Base-by-base conservation (phyloP, 176 grass and related monocot species). In the Oryza meyeriana region DNA sequence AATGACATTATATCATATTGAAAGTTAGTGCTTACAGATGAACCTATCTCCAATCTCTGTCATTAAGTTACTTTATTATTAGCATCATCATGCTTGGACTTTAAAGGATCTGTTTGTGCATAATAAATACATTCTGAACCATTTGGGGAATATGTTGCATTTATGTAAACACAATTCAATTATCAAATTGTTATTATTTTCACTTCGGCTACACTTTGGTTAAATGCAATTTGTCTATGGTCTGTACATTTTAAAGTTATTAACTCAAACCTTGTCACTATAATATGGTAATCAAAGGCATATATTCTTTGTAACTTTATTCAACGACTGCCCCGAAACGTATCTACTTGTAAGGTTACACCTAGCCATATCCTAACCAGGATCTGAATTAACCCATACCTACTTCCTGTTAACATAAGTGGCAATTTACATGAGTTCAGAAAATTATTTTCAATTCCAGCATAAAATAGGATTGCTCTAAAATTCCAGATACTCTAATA, bases 371-470 rank as follows among this genome's bases (percentile, higher is more conserved):
- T 58, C 8, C 65, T 62, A 63, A 70, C 18, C 12, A 70, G 12
- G 66, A 85, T 24, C 39, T 32, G 26, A 77, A 77, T 26, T 3
- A 29, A 42, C 76, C 31, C 0, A 39, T 82, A 78, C 40, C 27
- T 10, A 40, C 35, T 78, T 27, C 69, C 50, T 36, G 75, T 44
- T 29, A 69, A 84, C 75, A 79, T 22, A 75, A 36, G 11, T 24
- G 61, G 32, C 39, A 12, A 48, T 61, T 50, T 26, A 75, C 28
- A 85, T 76, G 50, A 64, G 17, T 87, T 33, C 62, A 55, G 55
- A 22, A 59, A 57, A 66, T 58, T 28, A 4, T 22, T 42, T 70
- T 59, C 6, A 66, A 72, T 57, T 78, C 32, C 29, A 75, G 30
- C 38, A 62, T 20, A 20, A 72, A 61, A 29, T 72, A 71, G 55